A percentile compares a stretch with the other conserved stretches of the same genome.
These are phyloP conservation scores for Penicillium angulare DNA, from an alignment of 495 filamentous ascomycete genomes.

Conservation along the genomic window DNA sequence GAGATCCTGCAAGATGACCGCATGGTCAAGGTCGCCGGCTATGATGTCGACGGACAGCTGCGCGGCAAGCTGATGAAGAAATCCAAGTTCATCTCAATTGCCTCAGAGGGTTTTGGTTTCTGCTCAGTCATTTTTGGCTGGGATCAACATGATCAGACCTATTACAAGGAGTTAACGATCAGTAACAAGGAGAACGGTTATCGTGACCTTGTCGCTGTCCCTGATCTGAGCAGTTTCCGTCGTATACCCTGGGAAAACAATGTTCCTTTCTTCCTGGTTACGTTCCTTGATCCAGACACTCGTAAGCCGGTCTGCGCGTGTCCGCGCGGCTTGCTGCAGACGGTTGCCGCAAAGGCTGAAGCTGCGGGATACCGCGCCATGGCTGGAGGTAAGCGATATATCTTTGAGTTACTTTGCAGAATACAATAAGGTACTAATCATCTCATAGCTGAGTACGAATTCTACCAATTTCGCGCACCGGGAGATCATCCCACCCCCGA, in stretches of 20 bases:
- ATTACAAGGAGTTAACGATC: slow-evolving; percentile 78
- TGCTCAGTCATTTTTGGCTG: slow-evolving; percentile 96
- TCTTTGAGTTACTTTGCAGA: too few species aligned
- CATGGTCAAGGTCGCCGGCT: slow-evolving; percentile 86
- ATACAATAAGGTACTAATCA: too few species aligned
- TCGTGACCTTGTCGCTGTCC: slow-evolving; percentile 79
- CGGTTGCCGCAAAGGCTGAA: slow-evolving; percentile 62
- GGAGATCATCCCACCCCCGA: slow-evolving; percentile 42
- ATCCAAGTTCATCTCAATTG: slow-evolving; percentile 90
- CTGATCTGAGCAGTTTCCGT: slow-evolving; percentile 78
- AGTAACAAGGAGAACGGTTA: slow-evolving; percentile 95
- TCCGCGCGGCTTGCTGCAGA: slow-evolving; percentile 73
- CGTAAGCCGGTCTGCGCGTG: slow-evolving; percentile 72
- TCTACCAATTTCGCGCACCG: slow-evolving; percentile 87
- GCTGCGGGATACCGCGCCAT: slow-evolving; percentile 72
- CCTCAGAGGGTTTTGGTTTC: slow-evolving; percentile 85
- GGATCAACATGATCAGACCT: slow-evolving; percentile 97
- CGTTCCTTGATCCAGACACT: slow-evolving; percentile 64
- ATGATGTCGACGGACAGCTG: slow-evolving; percentile 88
- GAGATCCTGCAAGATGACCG: slow-evolving; percentile 69
- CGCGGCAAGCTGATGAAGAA: slow-evolving; percentile 95
- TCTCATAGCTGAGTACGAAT: slow-evolving; percentile 86
- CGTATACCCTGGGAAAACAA: slow-evolving; percentile 94
- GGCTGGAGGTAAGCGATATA: slow-evolving; percentile 79
- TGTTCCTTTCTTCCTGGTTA: slow-evolving; percentile 89